Percentiles rank a stretch among this genome's conserved stretches.
Evolutionary conservation across 768 basidiomycete genomes (phyloP).

Genomic region (Harrya chromipes): DNA sequence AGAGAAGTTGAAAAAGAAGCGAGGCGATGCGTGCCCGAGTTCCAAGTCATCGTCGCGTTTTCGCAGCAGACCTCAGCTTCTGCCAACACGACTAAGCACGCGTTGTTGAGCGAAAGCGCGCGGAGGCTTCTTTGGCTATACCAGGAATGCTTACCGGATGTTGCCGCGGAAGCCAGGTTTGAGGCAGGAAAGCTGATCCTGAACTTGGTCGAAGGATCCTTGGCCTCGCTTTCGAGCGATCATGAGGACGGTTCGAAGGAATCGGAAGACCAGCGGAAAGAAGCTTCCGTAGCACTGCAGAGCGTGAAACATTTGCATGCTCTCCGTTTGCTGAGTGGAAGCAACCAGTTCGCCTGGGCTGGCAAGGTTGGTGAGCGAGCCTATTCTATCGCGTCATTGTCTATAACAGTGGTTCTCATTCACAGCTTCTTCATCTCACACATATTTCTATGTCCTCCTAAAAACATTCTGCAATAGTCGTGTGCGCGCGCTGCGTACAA

Average conservation of each 20-base stretch:
- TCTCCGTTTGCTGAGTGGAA: slow-evolving; percentile 67
- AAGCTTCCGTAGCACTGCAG: slow-evolving; percentile 34
- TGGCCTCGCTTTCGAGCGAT: slow-evolving; percentile 15
- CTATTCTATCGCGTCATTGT: neutral
- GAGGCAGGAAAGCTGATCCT: slow-evolving; percentile 71
- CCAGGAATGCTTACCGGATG: slow-evolving; percentile 67
- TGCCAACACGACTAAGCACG: slow-evolving; percentile 41
- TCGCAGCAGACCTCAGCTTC: slow-evolving; percentile 50
- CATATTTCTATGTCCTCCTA: slow-evolving; percentile 72
- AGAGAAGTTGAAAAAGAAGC: slow-evolving; percentile 74
- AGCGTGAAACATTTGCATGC: slow-evolving; percentile 75
- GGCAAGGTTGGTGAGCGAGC: slow-evolving; percentile 60
- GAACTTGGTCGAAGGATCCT: slow-evolving; percentile 38
- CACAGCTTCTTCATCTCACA: slow-evolving; percentile 49
- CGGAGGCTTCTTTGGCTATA: slow-evolving; percentile 84
- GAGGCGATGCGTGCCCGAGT: slow-evolving; percentile 77
- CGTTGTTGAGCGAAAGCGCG: slow-evolving; percentile 75
- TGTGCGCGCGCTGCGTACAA: slow-evolving; percentile 49
- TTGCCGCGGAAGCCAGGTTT: slow-evolving; percentile 78
- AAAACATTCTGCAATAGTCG: slow-evolving; percentile 60
- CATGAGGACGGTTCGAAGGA: slow-evolving; percentile 2
- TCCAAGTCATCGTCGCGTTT: slow-evolving; percentile 81
- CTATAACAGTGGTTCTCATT: neutral
- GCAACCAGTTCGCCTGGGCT: slow-evolving; percentile 77
- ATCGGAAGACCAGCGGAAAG: slow-evolving; percentile 14